Evolutionary conservation across 371 early-diverging fungal species (phyloP).

Genomic region (Zopfochytrium polystomum): DNA sequence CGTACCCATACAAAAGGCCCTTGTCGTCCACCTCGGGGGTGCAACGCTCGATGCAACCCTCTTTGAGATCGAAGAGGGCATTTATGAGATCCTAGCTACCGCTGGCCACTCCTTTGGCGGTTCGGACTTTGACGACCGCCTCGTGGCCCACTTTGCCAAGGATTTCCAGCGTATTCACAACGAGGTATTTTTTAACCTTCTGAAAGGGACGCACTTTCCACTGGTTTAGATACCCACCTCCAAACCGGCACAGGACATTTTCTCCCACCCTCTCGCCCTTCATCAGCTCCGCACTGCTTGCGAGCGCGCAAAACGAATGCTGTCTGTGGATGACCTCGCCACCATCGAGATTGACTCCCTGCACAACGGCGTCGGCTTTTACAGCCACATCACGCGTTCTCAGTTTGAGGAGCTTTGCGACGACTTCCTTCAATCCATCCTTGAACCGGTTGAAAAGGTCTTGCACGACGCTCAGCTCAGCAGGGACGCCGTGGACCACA

Average conservation of each 20-base stretch:
- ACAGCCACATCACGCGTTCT: constrained; percentile 91
- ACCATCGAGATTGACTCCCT: constrained; percentile 92
- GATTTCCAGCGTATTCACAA: too few species aligned
- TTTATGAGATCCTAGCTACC: too few species aligned
- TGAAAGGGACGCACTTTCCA: too few species aligned
- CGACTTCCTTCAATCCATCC: constrained; percentile 53
- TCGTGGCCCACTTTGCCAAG: constrained; percentile 57
- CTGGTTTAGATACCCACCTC: too few species aligned
- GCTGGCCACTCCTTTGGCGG: too few species aligned
- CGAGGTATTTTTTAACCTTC: too few species aligned
- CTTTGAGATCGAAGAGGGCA: too few species aligned
- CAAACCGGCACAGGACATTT: too few species aligned
- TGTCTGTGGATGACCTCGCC: constrained; percentile 83
- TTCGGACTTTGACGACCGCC: constrained; percentile 48
- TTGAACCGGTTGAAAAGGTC: constrained; percentile 63
- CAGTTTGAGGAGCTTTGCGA: too few species aligned
- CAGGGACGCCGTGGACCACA: constrained; percentile 73
- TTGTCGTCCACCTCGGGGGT: constrained; percentile 93
- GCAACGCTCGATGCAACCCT: too few species aligned
- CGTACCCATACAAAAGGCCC: constrained; percentile 58
- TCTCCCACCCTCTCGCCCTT: too few species aligned
- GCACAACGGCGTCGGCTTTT: constrained; percentile 80
- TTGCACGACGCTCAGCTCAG: constrained; percentile 62
- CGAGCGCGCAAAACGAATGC: too few species aligned
- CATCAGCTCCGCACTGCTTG: constrained; percentile 93